phyloP scores from a whole-genome alignment of 2,329 filamentous ascomycete genomes.

The Stagonosporopsis chrysanthemi region DNA sequence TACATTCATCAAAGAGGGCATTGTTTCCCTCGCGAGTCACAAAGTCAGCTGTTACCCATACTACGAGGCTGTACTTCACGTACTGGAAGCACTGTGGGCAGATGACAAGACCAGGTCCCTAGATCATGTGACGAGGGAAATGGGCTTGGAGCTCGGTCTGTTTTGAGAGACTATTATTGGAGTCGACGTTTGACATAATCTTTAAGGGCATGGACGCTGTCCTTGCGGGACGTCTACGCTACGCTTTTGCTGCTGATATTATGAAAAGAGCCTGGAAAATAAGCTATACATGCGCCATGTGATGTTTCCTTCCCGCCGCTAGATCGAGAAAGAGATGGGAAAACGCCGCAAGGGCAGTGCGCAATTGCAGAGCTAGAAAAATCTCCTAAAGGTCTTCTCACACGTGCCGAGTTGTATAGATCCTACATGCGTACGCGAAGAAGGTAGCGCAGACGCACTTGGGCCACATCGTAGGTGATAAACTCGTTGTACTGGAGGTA shows the following conservation, averaged over 20 bases:
- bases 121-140: constrained; percentile 1
- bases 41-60: constrained; percentile 2
- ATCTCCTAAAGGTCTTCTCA: background rate
- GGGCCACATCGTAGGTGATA: constrained; percentile 73
- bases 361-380: background rate
- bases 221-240: background rate
- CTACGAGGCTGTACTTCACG: constrained; percentile 1
- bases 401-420: no score
- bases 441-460: constrained; percentile 74
- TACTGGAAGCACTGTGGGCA: constrained; percentile 1
- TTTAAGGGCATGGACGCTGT: background rate
- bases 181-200: background rate
- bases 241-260: background rate
- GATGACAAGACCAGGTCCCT: constrained; percentile 1
- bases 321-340: background rate
- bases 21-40: background rate
- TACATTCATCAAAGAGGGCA: constrained; percentile 8
- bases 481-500: constrained; percentile 75
- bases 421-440: constrained; percentile 61
- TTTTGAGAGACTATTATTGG: background rate
- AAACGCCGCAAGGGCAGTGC: background rate
- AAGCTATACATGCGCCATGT: background rate
- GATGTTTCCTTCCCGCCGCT: background rate
- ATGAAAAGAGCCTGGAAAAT: background rate
- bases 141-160: constrained; percentile 10